Base-by-base conservation (phyloP, 208 protist species). In the Leishmania gerbilli region DNA sequence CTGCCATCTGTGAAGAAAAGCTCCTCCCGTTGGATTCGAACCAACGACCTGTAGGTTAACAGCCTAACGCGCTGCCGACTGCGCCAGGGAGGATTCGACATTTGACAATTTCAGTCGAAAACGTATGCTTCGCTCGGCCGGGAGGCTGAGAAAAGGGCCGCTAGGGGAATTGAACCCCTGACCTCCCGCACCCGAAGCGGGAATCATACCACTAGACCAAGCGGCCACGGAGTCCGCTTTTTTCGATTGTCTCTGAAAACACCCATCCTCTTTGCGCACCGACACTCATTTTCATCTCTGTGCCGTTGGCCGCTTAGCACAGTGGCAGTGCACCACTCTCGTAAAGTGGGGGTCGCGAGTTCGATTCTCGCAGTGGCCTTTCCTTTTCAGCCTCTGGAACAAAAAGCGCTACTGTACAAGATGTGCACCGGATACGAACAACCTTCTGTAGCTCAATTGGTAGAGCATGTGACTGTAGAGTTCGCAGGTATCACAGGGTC, bases 41-140 rank as follows among this genome's bases (percentile, higher is more conserved):
- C 94, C 94, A 97, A 97, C 94, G 94, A 97, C 94, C 94, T 97
- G 95, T 97, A 97, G 95, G 95, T 97, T 97, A 97, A 97, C 95
- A 97, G 95, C 95, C 95, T 97, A 97, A 97, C 95, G 95, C 95
- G 95, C 95, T 97, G 93, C 95, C 95, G 95, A 97, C 95, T 97
- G 95, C 95, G 95, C 95, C 95, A 97, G 89, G 95, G 93, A 97
- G 95, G 95, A 97, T 34, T 34, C 53, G 15, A 19, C 0, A 19
- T 2, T 24, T 40, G 40, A 42, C 40, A 42, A 42, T 42, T 42
- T 42, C 3, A 42, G 40, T 42, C 40, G 40, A 0, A 4, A 42
- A 42, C 1, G 40, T 4, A 42, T 42, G 40, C 0, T 4, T 42
- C 1, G 34, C 40, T 42, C 1, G 40, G 3, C 0, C 1, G 0